Evolutionary conservation across 1,139 yeast genomes (phyloP).

Genomic region (Sugiyamaella castrensis): DNA sequence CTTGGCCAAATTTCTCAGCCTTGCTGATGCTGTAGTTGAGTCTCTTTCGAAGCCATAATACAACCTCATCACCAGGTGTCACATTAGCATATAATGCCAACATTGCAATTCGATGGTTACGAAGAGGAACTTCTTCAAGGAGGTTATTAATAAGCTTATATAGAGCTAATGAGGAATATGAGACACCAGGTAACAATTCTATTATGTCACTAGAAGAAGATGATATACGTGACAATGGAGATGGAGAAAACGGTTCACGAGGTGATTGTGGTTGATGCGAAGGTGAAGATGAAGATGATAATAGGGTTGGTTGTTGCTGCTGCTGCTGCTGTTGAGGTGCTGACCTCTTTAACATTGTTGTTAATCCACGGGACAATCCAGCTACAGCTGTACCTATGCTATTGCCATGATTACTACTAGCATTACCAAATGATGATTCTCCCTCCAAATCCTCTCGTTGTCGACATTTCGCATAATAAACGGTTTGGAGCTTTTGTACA

Average conservation of each 20-base stretch:
- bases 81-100: conserved; percentile 61
- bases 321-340: background rate
- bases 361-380: conserved; percentile 15
- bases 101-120: conserved; percentile 47
- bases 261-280: background rate
- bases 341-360: conserved; percentile 14
- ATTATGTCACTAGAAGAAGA: background rate
- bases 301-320: background rate
- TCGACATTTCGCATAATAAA: conserved; percentile 70
- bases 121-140: conserved; percentile 43
- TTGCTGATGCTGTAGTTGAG: conserved; percentile 49
- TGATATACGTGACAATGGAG: background rate
- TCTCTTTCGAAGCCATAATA: conserved; percentile 52
- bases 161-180: conserved; percentile 21
- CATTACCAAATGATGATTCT: background rate
- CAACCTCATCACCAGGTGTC: conserved; percentile 57
- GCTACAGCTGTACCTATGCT: conserved; percentile 6
- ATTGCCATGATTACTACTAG: background rate
- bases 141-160: conserved; percentile 40
- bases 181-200: conserved; percentile 29
- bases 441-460: conserved; percentile 54
- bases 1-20: conserved; percentile 75
- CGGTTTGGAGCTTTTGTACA: conserved; percentile 57
- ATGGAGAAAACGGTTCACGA: conserved; percentile 6
- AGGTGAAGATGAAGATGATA: no score